These are phyloP conservation scores for Teunomyces panamensis DNA, from an alignment of 805 yeast genomes.

Conservation along the genomic window DNA sequence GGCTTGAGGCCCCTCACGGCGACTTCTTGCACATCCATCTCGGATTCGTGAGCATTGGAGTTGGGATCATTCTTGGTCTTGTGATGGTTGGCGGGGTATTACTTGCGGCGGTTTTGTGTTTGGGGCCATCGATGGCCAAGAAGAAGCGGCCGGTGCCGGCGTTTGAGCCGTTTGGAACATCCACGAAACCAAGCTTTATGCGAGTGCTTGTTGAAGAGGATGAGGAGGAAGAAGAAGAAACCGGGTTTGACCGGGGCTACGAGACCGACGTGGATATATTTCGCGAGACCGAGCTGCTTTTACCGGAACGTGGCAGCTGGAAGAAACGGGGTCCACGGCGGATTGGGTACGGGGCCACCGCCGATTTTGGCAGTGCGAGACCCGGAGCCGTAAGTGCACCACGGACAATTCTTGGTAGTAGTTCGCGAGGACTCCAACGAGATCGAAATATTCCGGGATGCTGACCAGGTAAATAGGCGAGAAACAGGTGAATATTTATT, in stretches of 20 bases:
- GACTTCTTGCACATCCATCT: constrained; percentile 53
- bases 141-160: constrained; percentile 2
- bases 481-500: too few relatives aligned
- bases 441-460: constrained; percentile 17
- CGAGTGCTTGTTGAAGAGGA: constrained; percentile 30
- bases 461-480: too few relatives aligned
- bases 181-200: constrained; percentile 34
- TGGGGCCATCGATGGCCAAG: constrained; percentile 5
- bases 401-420: constrained; percentile 20
- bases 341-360: constrained; percentile 16
- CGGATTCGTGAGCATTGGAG: constrained; percentile 64
- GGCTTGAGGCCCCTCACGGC: constrained; percentile 49
- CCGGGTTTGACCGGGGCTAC: constrained; percentile 34
- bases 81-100: constrained; percentile 28
- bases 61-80: constrained; percentile 66
- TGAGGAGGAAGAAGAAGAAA: constrained; percentile 24
- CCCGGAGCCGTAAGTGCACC: constrained; percentile 15
- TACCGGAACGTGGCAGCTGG: constrained; percentile 19
- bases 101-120: constrained; percentile 7
- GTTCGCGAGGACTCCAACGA: constrained; percentile 20
- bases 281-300: constrained; percentile 29
- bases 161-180: constrained; percentile 1
- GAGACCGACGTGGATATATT: constrained; percentile 42
- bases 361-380: constrained; percentile 6
- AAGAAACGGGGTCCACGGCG: neutral